phyloP scores from a whole-genome alignment of 495 filamentous ascomycete species.

The Trichoderma asperelloides region DNA sequence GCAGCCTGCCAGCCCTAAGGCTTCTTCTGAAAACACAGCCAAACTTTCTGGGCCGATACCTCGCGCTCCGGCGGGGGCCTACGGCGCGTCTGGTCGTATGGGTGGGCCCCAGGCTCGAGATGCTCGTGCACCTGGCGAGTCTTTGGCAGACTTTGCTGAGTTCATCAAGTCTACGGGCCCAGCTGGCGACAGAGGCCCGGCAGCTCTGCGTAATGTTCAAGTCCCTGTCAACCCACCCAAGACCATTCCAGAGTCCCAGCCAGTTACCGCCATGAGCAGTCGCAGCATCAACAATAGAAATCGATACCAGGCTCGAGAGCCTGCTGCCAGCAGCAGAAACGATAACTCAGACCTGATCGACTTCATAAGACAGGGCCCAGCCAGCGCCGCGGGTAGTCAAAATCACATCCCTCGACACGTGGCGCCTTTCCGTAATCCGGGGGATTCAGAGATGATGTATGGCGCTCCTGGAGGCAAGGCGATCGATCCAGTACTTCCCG shows the following conservation, averaged over 20 bases:
- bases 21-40: slow-evolving; percentile 31
- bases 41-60: slow-evolving; percentile 26
- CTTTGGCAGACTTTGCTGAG: slow-evolving; percentile 70
- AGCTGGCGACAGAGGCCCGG: slow-evolving; percentile 22
- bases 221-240: slow-evolving; percentile 19
- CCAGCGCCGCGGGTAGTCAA: slow-evolving; percentile 32
- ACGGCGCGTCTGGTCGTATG: slow-evolving; percentile 26
- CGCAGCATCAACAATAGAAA: slow-evolving; percentile 21
- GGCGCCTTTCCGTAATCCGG: slow-evolving; percentile 74
- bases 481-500: slow-evolving; percentile 38
- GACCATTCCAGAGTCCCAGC: slow-evolving; percentile 22
- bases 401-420: slow-evolving; percentile 68
- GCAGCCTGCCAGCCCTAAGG: slow-evolving; percentile 27
- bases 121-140: slow-evolving; percentile 52
- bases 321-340: slow-evolving; percentile 49
- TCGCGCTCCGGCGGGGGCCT: slow-evolving; percentile 20
- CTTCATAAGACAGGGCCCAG: slow-evolving; percentile 82
- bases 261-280: slow-evolving; percentile 15
- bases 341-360: slow-evolving; percentile 82
- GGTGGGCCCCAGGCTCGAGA: slow-evolving; percentile 51
- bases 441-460: slow-evolving; percentile 72
- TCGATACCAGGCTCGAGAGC: slow-evolving; percentile 61
- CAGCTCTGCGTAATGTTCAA: slow-evolving; percentile 17
- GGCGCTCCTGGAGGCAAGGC: slow-evolving; percentile 42
- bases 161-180: slow-evolving; percentile 83